Conservation (phyloP, 495 filamentous ascomycete genomes). For the Thermochaetoides thermophila region DNA sequence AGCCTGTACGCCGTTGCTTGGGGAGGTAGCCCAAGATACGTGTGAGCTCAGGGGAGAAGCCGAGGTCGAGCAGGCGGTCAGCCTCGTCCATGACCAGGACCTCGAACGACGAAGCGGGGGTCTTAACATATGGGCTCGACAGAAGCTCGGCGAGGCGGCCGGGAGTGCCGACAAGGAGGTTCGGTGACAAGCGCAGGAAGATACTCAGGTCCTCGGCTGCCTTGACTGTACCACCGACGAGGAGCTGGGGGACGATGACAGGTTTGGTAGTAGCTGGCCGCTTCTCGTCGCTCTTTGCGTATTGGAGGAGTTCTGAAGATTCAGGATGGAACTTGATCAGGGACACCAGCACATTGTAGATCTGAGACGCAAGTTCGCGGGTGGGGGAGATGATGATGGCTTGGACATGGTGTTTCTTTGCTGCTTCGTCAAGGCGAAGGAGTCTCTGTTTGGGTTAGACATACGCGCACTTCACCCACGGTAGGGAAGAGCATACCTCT, state of each 20-base stretch:
- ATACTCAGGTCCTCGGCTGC: constrained; percentile 69
- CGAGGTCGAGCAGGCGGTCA: constrained; percentile 83
- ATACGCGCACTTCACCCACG: no score
- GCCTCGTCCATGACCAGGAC: constrained; percentile 88
- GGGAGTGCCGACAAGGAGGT: constrained; percentile 76
- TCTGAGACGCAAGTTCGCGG: constrained; percentile 82
- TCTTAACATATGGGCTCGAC: constrained; percentile 80
- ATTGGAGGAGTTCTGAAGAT: constrained; percentile 47
- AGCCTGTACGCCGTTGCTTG: constrained; percentile 82
- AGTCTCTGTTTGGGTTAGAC: constrained; percentile 34
- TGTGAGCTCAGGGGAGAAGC: constrained; percentile 81
- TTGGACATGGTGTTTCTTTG: constrained; percentile 77
- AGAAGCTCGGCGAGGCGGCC: constrained; percentile 80
- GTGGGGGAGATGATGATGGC: constrained; percentile 88
- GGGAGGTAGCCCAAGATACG: constrained; percentile 72
- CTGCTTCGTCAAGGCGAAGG: constrained; percentile 51
- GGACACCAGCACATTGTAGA: constrained; percentile 63
- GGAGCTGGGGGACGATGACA: constrained; percentile 68
- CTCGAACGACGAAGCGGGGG: constrained; percentile 76
- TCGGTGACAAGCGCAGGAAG: constrained; percentile 69
- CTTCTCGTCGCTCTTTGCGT: constrained; percentile 33
- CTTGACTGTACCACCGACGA: constrained; percentile 71
- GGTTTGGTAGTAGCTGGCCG: constrained; percentile 33
- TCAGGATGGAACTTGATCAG: constrained; percentile 69
- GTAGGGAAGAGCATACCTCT: constrained; percentile 27